Evolutionary conservation across 768 basidiomycete species (phyloP), one percentile per base, ranked within the genome.

Genomic region (Psilocybe tampanensis): DNA sequence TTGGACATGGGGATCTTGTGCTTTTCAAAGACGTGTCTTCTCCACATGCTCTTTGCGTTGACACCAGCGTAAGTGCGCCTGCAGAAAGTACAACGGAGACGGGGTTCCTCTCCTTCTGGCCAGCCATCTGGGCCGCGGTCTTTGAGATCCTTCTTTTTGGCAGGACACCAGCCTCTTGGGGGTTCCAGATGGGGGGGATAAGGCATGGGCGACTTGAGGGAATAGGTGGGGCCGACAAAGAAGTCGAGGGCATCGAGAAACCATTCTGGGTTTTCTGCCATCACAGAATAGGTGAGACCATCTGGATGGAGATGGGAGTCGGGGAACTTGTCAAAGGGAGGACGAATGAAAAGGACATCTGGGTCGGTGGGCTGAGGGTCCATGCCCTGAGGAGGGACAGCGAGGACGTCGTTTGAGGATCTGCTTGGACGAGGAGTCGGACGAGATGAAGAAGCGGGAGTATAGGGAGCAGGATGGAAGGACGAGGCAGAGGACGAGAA

Each of bases 41-140:
- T 76, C 91, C 91, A 94, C 91, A 94, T 94, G 66, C 90, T 92
- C 72, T 93, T 92, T 6, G 91, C 92, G 67, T 94, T 94, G 29
- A 91, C 89, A 11, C 91, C 91, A 3, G 90, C 88, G 64, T 94
- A 94, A 5, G 86, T 88, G 61, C 92, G 81, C 62, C 92, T 76
- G 64, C 91, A 94, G 66, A 94, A 92, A 1, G 91, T 93, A 72
- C 91, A 94, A 47, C 91, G 80, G 22, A 94, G 78, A 17, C 88
- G 75, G 8, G 90, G 90, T 63, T 90, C 89, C 68, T 89, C 87
- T 22, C 90, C 90, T 56, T 93, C 89, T 8, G 89, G 87, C 87
- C 88, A 90, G 17, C 84, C 84, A 48, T 89, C 88, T 8, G 76
- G 63, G 21, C 87, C 88, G 49, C 85, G 77, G 39, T 86, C 88